Conservation (phyloP, 2,329 filamentous ascomycete genomes). For the Epichloe festucae region DNA sequence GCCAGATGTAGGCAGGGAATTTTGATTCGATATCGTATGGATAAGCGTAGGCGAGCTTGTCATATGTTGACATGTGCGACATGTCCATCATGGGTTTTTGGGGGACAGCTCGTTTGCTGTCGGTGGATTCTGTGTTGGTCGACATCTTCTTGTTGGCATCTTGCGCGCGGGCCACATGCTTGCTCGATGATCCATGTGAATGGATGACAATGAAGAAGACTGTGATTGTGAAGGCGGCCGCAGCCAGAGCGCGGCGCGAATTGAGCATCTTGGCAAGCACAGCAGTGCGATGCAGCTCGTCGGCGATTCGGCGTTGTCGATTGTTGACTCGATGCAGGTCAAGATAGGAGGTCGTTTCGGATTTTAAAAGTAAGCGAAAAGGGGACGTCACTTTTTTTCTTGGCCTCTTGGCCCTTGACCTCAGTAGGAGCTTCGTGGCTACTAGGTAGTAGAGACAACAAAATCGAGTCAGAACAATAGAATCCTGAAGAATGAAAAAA, state of each 20-base stretch:
- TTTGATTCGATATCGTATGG: slow-evolving; percentile 80
- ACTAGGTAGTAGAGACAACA: too few species aligned
- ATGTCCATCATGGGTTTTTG: slow-evolving; percentile 54
- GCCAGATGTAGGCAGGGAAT: slow-evolving; percentile 97
- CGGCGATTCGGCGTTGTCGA: neutral
- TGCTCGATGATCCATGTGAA: slow-evolving; percentile 29
- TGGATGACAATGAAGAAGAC: slow-evolving; percentile 56
- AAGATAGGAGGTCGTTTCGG: neutral
- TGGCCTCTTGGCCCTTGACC: neutral
- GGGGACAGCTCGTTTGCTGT: slow-evolving; percentile 1
- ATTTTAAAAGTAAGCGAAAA: neutral
- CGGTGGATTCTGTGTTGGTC: slow-evolving; percentile 10
- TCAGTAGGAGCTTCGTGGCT: too few species aligned
- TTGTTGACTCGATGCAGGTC: neutral
- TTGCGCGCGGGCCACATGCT: slow-evolving; percentile 1
- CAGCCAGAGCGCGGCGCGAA: slow-evolving; percentile 61
- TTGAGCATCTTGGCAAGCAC: slow-evolving; percentile 51
- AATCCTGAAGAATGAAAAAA: too few species aligned
- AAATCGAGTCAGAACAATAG: too few species aligned
- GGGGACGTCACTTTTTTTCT: neutral
- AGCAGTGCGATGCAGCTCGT: neutral
- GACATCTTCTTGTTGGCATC: slow-evolving; percentile 10
- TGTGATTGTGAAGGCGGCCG: slow-evolving; percentile 54
- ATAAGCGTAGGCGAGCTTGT: slow-evolving; percentile 84
- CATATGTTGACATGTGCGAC: slow-evolving; percentile 56